Evolutionary conservation across 2,329 filamentous ascomycete genomes (phyloP), one percentile per base, ranked within the genome.

Genomic region (Parascedosporium putredinis): DNA sequence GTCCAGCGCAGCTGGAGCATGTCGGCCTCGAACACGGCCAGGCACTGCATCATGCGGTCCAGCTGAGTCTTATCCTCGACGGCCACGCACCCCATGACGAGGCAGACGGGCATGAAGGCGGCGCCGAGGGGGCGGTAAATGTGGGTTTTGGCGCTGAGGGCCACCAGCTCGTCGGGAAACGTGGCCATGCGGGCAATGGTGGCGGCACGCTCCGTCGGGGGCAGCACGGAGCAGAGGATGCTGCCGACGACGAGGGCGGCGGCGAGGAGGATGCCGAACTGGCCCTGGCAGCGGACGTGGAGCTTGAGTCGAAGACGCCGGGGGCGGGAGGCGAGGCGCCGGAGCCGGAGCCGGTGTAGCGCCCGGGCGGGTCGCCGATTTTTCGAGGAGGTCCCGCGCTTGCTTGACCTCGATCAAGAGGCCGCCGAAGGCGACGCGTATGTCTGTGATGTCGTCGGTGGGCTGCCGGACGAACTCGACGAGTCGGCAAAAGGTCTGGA

Each of bases 41-140:
- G 18, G 2, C 24, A 24, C 33, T 14, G 31, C 31, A 27, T 48
- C 31, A 48, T 48, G 5, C 40, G 23, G 5, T 24, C 22, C 22
- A 48, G 3, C 10, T 48, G 22, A 8, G 33, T 45, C 2, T 27
- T 16, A 10, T 71, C 68, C 3, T 61, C 60, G 2, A 56, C 55
- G 20, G 55, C 52, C 1, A 56, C 54, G 58, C 58, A 62, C 0
- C 57, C 62, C 1, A 58, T 50, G 7, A 60, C 43, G 2, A 64
- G 52, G 9, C 54, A 57, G 1, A 59, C 48, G 4, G 60, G 58
- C 24, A 62, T 55, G 20, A 60, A 58, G 25, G 56, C 56, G 5
- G 62, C 57, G 1, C 59, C 63, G 1, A 64, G 42, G 4, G 63
- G 62, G 6, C 58, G 45, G 42, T 59, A 58, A 10, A 47, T 34